Conservation (phyloP, 345 rosid species). For the Gossypium bickii region DNA sequence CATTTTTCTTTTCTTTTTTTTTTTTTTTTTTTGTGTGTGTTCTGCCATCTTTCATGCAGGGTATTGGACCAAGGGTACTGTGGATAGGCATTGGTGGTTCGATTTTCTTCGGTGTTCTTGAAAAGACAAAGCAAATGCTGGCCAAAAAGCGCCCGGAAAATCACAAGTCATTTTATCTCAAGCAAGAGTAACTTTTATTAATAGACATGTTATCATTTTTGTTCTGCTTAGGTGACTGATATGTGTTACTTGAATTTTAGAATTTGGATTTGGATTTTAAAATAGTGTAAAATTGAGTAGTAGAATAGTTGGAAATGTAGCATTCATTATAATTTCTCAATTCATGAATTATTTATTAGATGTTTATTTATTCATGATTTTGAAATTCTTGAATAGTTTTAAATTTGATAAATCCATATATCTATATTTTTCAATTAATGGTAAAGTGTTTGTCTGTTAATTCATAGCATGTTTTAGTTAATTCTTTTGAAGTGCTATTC, state of each 20-base stretch:
- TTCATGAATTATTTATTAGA: no score
- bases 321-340: no score
- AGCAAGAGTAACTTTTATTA: constrained; percentile 11
- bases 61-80: constrained; percentile 67
- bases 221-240: background rate
- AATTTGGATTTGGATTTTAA: no score
- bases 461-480: background rate
- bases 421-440: no score
- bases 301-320: no score
- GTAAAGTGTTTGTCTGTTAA: no score
- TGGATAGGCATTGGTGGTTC: constrained; percentile 82
- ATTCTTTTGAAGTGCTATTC: background rate
- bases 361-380: no score
- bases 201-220: background rate
- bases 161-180: constrained; percentile 4
- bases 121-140: constrained; percentile 56
- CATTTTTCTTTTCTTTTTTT: background rate
- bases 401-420: no score
- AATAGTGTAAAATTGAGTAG: no score
- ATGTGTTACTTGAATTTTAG: no score
- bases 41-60: constrained; percentile 37
- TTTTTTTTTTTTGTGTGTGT: background rate
- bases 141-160: constrained; percentile 25
- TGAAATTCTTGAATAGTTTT: no score
- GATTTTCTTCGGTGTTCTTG: constrained; percentile 64